Conservation (phyloP, 179 eudicot genomes). For the Nepenthes alata region DNA sequence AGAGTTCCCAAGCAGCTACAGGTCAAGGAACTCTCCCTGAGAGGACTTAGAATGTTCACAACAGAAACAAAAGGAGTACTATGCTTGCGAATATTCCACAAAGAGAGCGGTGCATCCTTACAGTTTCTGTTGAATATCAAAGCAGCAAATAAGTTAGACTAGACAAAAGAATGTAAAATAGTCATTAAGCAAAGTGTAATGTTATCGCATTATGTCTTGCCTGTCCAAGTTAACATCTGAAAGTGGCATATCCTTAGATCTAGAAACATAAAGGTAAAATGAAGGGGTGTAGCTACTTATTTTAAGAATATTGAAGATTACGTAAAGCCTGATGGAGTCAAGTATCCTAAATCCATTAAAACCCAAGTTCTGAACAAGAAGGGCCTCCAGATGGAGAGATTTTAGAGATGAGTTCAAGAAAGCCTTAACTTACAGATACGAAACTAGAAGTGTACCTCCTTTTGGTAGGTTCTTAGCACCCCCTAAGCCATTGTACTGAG, state of each 20-base stretch:
- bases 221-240: neutral
- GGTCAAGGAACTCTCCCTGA: conserved; percentile 19
- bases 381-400: no score
- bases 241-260: neutral
- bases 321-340: no score
- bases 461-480: no score
- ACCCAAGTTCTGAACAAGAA: no score
- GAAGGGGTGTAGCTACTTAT: neutral
- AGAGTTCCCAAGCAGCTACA: conserved; percentile 51
- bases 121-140: conserved; percentile 24
- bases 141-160: conserved; percentile 4
- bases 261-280: neutral
- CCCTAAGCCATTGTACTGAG: no score
- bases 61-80: conserved; percentile 12
- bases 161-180: neutral
- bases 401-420: no score
- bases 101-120: conserved; percentile 20
- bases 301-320: neutral
- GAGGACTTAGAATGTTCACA: conserved; percentile 13
- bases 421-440: no score
- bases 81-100: conserved; percentile 23
- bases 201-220: neutral
- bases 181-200: neutral
- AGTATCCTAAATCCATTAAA: no score
- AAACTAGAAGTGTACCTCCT: no score